A percentile compares a stretch with the other conserved stretches of the same genome.
These are phyloP conservation scores for Puccinia hordei DNA, from an alignment of 1,284 basidiomycete genomes.

Conservation along the genomic window DNA sequence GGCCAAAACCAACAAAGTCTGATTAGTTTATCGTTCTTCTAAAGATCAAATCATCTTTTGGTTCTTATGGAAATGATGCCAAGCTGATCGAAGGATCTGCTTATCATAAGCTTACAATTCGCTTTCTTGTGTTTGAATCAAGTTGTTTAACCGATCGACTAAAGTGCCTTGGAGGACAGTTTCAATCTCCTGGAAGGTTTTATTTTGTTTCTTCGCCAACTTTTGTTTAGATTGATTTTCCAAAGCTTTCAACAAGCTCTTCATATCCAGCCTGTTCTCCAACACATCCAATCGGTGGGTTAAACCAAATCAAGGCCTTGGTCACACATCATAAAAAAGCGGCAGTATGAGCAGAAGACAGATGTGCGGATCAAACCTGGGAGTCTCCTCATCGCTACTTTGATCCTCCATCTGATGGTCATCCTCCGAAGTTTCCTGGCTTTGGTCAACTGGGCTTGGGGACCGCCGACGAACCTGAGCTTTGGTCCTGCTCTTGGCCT, in stretches of 20 bases:
- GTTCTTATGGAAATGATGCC: background rate
- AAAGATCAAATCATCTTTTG: background rate
- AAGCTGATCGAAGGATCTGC: no score
- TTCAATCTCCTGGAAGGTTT: conserved; percentile 27
- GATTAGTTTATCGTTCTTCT: background rate
- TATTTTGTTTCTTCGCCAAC: conserved; percentile 27
- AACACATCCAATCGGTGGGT: background rate
- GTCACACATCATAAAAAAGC: background rate
- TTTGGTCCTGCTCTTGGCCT: background rate
- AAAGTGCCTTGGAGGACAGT: background rate
- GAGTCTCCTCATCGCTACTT: conserved; percentile 15
- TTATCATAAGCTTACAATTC: conserved; percentile 23
- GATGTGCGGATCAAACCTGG: conserved; percentile 17
- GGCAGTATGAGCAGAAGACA: background rate
- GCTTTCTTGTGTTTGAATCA: conserved; percentile 20
- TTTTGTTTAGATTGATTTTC: conserved; percentile 40
- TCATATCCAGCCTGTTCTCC: conserved; percentile 4
- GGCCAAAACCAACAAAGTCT: background rate
- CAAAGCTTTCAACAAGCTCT: conserved; percentile 22
- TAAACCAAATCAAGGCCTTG: background rate
- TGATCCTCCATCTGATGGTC: conserved; percentile 2
- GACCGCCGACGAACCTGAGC: background rate
- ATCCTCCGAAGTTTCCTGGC: background rate
- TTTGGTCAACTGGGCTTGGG: background rate
- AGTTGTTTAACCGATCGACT: conserved; percentile 6